These are phyloP conservation scores for Stachybotrys elegans DNA, from an alignment of 2,329 filamentous ascomycete genomes.

Conservation along the genomic window DNA sequence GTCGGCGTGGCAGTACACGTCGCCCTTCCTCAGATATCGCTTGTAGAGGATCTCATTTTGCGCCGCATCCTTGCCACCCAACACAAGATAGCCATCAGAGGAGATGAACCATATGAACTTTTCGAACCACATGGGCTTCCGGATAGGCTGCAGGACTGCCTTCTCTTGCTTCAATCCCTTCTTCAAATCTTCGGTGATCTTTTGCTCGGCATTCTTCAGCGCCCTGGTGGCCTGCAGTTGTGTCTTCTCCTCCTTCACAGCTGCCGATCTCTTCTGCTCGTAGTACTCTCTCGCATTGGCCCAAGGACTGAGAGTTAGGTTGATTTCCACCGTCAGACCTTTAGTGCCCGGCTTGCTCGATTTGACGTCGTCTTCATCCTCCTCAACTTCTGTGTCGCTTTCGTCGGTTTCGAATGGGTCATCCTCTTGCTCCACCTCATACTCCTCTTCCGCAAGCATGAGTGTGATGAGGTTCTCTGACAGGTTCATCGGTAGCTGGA, in stretches of 20 bases:
- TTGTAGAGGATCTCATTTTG: slow-evolving; percentile 93
- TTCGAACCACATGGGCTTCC: slow-evolving; percentile 90
- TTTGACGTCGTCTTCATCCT: slow-evolving; percentile 22
- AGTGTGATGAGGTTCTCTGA: slow-evolving; percentile 86
- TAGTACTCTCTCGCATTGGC: slow-evolving; percentile 90
- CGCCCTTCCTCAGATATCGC: slow-evolving; percentile 78
- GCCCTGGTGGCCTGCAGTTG: slow-evolving; percentile 75
- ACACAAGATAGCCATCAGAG: slow-evolving; percentile 87
- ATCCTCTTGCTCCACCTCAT: slow-evolving; percentile 55
- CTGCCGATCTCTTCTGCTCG: slow-evolving; percentile 78
- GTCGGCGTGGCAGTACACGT: slow-evolving; percentile 89
- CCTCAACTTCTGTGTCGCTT: slow-evolving; percentile 38
- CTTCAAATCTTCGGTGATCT: slow-evolving; percentile 80
- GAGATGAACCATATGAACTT: slow-evolving; percentile 96
- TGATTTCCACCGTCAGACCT: slow-evolving; percentile 72
- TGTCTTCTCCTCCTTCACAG: slow-evolving; percentile 83
- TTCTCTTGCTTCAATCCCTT: slow-evolving; percentile 91
- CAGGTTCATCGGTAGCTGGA: slow-evolving; percentile 81
- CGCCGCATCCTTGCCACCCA: slow-evolving; percentile 81
- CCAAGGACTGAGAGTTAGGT: slow-evolving; percentile 78
- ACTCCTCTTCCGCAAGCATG: slow-evolving; percentile 65
- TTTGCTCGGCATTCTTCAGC: slow-evolving; percentile 83
- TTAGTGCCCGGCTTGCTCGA: slow-evolving; percentile 42
- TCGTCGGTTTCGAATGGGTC: slow-evolving; percentile 64
- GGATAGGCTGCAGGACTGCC: slow-evolving; percentile 73